Evolutionary conservation across 78 protist genomes (phyloP), one percentile per base, ranked within the genome.

Genomic region (Speleostelium caveatum): DNA sequence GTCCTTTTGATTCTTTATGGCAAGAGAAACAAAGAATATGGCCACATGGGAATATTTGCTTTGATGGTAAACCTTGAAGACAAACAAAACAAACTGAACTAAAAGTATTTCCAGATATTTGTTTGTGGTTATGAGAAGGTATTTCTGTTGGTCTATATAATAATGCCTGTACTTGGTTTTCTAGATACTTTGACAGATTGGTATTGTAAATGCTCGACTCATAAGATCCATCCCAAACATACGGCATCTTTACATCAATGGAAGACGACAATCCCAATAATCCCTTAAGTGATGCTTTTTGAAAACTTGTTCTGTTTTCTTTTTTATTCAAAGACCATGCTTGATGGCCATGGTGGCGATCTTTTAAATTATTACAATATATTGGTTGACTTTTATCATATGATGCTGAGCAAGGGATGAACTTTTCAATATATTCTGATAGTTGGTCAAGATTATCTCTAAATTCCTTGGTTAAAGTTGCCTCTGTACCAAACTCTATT

Each of bases 11-110:
- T 32, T 28, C 68, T 26, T 45, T 32, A 30, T 51, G 36, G 17
- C 78, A 72, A 30, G 1, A 32, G 26, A 17, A 21, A 53, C 78
- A 72, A 32, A 45, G 24, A 19, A 51, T 22, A 72, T 72, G 78
- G 22, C 49, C 63, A 72, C 78, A 72, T 30, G 78, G 60, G 8
- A 14, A 19, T 14, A 6, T 14, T 58, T 4, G 7, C 7, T 14
- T 58, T 8, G 7, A 6, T 58, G 63, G 63, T 5, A 58, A 6
- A n/a, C 24, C 24, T 19, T 19, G 19, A 5, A 58, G 63, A n/a
- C 63, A 58, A 19, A 8, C 63, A 58, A 58, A 58, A 17, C 63
- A 58, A 45, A 45, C 10, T 45, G 6, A 14, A 45, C 10, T 10
- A 45, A 10, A 14, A 14, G 6, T 45, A 14, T 14, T 45, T 14